Conservation (phyloP, 192 early-diverging fungal species). For the Coemansia sp. region DNA sequence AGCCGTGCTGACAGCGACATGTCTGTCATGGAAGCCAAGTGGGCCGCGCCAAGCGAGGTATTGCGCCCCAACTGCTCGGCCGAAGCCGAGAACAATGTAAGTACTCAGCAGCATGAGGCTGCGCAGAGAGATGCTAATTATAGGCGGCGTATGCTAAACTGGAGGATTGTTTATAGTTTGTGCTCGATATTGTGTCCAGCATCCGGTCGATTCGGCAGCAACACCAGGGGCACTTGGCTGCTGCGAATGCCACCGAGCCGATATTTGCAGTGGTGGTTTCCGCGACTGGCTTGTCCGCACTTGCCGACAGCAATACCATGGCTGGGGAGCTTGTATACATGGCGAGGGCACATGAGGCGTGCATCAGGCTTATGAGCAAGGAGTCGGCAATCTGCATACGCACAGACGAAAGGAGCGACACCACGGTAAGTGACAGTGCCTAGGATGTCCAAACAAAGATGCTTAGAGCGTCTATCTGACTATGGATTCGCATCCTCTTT, state of each 20-base stretch:
- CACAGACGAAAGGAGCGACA: slow-evolving; percentile 5
- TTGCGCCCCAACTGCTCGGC: slow-evolving; percentile 13
- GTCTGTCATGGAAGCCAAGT: slow-evolving; percentile 48
- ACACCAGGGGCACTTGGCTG: slow-evolving; percentile 10
- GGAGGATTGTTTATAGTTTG: slow-evolving; percentile 21
- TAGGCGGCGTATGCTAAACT: neutral
- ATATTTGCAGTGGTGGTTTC: slow-evolving; percentile 22
- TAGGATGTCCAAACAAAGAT: neutral
- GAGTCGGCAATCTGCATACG: slow-evolving; percentile 29
- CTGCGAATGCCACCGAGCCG: neutral
- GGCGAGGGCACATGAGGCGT: slow-evolving; percentile 15
- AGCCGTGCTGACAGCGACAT: slow-evolving; percentile 13
- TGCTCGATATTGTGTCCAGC: slow-evolving; percentile 35
- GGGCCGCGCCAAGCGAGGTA: slow-evolving; percentile 10
- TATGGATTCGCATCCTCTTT: neutral
- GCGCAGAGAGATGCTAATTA: neutral
- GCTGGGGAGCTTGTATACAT: slow-evolving; percentile 3
- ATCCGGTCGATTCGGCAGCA: slow-evolving; percentile 49
- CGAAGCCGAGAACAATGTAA: slow-evolving; percentile 41
- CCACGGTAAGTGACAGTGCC: slow-evolving; percentile 24
- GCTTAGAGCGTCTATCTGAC: neutral
- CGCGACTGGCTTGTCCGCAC: neutral
- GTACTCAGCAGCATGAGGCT: slow-evolving; percentile 6
- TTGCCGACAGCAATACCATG: slow-evolving; percentile 1
- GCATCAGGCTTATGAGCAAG: slow-evolving; percentile 31